phyloP scores from a whole-genome alignment of 331 rosid species.

The Erythrophleum ivorense region DNA sequence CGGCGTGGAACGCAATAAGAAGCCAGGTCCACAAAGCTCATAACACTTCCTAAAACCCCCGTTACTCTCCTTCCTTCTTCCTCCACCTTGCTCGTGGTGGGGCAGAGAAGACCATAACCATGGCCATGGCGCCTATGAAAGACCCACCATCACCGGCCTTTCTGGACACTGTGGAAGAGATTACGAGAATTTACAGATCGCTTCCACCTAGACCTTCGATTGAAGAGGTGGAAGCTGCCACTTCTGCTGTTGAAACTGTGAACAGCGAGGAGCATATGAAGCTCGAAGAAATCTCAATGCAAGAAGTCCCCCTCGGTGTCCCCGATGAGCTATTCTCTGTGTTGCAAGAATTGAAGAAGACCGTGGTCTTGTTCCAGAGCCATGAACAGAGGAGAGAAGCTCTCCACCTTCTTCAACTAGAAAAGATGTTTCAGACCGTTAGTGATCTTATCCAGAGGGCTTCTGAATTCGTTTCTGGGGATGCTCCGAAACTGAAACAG shows the following conservation, averaged over 20 bases:
- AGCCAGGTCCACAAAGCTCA: too few species aligned
- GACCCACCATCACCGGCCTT: constrained; percentile 51
- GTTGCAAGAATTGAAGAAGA: constrained; percentile 62
- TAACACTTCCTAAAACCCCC: neutral
- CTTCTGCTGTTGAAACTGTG: constrained; percentile 59
- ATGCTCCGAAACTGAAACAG: constrained; percentile 31
- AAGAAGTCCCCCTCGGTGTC: constrained; percentile 46
- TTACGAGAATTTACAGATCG: constrained; percentile 65
- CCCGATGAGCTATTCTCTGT: constrained; percentile 70
- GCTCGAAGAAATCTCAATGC: constrained; percentile 64
- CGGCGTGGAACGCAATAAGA: too few species aligned
- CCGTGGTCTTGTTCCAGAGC: constrained; percentile 61
- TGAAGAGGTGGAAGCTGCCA: constrained; percentile 84
- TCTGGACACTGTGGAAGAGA: constrained; percentile 61
- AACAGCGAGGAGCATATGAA: constrained; percentile 63
- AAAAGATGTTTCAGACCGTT: constrained; percentile 62
- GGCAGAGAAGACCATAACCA: constrained; percentile 15
- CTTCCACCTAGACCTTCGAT: constrained; percentile 83
- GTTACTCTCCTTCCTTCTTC: neutral
- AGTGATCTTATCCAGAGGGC: constrained; percentile 82
- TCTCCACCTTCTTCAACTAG: constrained; percentile 58
- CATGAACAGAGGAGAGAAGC: constrained; percentile 72
- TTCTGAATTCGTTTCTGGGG: constrained; percentile 73
- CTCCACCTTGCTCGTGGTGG: neutral
- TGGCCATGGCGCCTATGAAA: constrained; percentile 52